Evolutionary conservation across 192 early-diverging fungal genomes (phyloP).

Genomic region (Lunasporangiospora selenospora): DNA sequence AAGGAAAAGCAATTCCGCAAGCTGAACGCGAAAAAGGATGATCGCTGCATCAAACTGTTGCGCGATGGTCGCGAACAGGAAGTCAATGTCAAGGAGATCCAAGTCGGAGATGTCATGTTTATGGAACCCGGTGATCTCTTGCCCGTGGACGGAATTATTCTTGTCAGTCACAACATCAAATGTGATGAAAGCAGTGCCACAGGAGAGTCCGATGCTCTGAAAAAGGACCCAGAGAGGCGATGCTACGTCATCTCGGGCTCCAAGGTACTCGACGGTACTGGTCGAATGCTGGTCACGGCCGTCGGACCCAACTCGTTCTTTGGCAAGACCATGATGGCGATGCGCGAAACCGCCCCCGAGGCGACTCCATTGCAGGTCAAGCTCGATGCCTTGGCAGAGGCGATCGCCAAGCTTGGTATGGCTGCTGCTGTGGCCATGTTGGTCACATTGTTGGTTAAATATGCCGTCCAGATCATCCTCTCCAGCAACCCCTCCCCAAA

Average conservation of each 20-base stretch:
- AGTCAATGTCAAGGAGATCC: conserved; percentile 78
- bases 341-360: conserved; percentile 71
- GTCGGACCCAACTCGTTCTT: conserved; percentile 82
- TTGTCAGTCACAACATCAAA: conserved; percentile 79
- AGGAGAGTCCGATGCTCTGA: conserved; percentile 86
- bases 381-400: conserved; percentile 86
- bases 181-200: conserved; percentile 91
- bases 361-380: conserved; percentile 93
- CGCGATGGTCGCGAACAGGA: conserved; percentile 77
- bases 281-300: conserved; percentile 81
- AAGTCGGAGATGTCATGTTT: conserved; percentile 89
- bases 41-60: conserved; percentile 72
- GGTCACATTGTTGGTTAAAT: conserved; percentile 67
- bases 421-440: conserved; percentile 82
- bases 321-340: conserved; percentile 88
- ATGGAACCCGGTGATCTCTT: conserved; percentile 91
- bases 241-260: conserved; percentile 92
- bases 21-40: conserved; percentile 85
- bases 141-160: conserved; percentile 87
- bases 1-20: conserved; percentile 88
- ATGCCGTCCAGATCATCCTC: conserved; percentile 59
- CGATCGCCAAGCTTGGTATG: conserved; percentile 93
- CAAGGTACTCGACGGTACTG: conserved; percentile 89
- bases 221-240: conserved; percentile 72
- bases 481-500: conserved; percentile 61